Conservation (phyloP, 768 basidiomycete species). For the Pholiota microspora region DNA sequence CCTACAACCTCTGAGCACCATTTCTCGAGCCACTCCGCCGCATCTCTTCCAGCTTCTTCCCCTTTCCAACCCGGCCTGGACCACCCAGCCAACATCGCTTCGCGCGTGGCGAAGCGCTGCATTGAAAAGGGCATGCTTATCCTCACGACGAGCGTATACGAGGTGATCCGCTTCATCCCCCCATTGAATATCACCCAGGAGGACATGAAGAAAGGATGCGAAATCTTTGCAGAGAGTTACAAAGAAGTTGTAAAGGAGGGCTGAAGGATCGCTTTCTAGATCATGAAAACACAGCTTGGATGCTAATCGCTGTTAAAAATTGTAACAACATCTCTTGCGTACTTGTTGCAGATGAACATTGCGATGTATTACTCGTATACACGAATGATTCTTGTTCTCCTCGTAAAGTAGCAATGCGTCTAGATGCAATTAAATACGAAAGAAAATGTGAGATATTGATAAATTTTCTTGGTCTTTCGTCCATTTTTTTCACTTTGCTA, state of each 20-base stretch:
- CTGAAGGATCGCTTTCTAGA: conserved; percentile 8
- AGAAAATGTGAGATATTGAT: too few relatives aligned
- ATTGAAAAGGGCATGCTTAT: conserved; percentile 85
- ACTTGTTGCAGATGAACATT: too few relatives aligned
- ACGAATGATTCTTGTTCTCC: too few relatives aligned
- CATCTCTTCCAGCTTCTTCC: conserved; percentile 4
- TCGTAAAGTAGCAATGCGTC: too few relatives aligned
- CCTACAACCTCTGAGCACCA: conserved; percentile 47
- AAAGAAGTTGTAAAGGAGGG: conserved; percentile 61
- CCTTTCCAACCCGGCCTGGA: conserved; percentile 1
- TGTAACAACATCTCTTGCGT: background rate
- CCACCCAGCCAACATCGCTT: conserved; percentile 52
- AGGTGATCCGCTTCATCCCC: conserved; percentile 91
- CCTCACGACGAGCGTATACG: conserved; percentile 86
- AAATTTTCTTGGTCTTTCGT: too few relatives aligned
- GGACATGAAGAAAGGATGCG: conserved; percentile 69
- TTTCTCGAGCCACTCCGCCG: conserved; percentile 20
- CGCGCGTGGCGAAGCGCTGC: conserved; percentile 73
- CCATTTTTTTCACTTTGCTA: too few relatives aligned
- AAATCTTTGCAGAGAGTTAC: conserved; percentile 68
- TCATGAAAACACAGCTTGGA: background rate
- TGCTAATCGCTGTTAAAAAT: background rate
- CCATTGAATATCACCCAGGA: conserved; percentile 76
- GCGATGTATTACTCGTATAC: too few relatives aligned
- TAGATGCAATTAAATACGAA: too few relatives aligned